These are phyloP conservation scores for Myriosclerotinia scirpicola DNA, from an alignment of 2,329 filamentous ascomycete species.

Conservation along the genomic window DNA sequence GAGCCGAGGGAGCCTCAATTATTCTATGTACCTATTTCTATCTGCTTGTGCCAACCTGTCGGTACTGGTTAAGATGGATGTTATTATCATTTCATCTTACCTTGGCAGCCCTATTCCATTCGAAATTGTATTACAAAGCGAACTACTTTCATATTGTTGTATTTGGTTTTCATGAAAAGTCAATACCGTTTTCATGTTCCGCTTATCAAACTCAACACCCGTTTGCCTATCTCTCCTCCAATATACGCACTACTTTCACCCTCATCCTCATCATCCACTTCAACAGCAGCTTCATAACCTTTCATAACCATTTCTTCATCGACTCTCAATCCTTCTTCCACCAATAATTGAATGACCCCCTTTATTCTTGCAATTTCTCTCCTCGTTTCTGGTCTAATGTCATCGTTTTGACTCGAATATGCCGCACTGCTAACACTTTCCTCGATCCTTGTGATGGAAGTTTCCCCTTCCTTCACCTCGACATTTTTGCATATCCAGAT, in stretches of 20 bases:
- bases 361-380: slow-evolving; percentile 84
- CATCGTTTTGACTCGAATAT: slow-evolving; percentile 94
- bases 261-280: slow-evolving; percentile 62
- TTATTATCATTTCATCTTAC: background rate
- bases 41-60: background rate
- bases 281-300: slow-evolving; percentile 79
- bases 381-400: slow-evolving; percentile 72
- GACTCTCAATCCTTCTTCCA: slow-evolving; percentile 78
- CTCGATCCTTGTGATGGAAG: slow-evolving; percentile 78
- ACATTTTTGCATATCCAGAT: slow-evolving; percentile 91
- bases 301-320: slow-evolving; percentile 86
- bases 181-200: slow-evolving; percentile 26
- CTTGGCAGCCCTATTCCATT: background rate
- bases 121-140: background rate
- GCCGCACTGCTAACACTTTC: slow-evolving; percentile 82
- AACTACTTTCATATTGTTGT: background rate
- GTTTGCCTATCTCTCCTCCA: slow-evolving; percentile 47
- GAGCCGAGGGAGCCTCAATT: too few species aligned
- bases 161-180: background rate
- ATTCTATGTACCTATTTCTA: background rate
- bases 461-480: slow-evolving; percentile 52
- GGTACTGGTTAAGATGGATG: background rate
- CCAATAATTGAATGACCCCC: slow-evolving; percentile 77
- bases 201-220: slow-evolving; percentile 38
- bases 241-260: slow-evolving; percentile 59